Conservation (phyloP, 768 basidiomycete genomes). For the Lyophyllum decastes region DNA sequence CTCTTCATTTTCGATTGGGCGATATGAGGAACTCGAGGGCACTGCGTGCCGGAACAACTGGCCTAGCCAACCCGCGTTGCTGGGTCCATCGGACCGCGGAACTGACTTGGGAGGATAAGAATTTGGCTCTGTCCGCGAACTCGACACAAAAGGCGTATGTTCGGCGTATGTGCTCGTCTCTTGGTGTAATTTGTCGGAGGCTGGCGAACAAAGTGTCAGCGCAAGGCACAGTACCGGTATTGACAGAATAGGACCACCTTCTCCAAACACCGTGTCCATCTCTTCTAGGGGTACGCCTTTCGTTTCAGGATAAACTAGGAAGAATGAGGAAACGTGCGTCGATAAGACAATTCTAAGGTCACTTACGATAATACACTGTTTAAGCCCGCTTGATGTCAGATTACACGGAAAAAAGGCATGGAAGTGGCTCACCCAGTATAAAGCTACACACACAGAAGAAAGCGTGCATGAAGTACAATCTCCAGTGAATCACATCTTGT, state of each 20-base stretch:
- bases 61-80: slow-evolving; percentile 7
- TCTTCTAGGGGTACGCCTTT: slow-evolving; percentile 87
- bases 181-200: neutral
- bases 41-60: slow-evolving; percentile 9
- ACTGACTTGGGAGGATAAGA: slow-evolving; percentile 15
- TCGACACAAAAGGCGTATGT: slow-evolving; percentile 6
- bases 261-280: slow-evolving; percentile 88
- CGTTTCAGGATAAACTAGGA: slow-evolving; percentile 80
- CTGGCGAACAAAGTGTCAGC: neutral
- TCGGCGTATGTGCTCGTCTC: slow-evolving; percentile 1
- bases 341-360: neutral
- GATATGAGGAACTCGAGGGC: slow-evolving; percentile 6
- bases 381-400: neutral
- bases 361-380: slow-evolving; percentile 77
- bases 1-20: slow-evolving; percentile 17
- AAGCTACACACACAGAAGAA: slow-evolving; percentile 90
- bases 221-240: neutral
- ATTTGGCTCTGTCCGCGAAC: neutral
- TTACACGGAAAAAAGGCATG: neutral
- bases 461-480: slow-evolving; percentile 94
- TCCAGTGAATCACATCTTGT: slow-evolving; percentile 90
- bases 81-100: neutral
- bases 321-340: slow-evolving; percentile 6
- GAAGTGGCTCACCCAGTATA: slow-evolving; percentile 54
- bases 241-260: slow-evolving; percentile 49